Conservation (phyloP, 2,329 filamentous ascomycete genomes). For the Daldinia sp. region DNA sequence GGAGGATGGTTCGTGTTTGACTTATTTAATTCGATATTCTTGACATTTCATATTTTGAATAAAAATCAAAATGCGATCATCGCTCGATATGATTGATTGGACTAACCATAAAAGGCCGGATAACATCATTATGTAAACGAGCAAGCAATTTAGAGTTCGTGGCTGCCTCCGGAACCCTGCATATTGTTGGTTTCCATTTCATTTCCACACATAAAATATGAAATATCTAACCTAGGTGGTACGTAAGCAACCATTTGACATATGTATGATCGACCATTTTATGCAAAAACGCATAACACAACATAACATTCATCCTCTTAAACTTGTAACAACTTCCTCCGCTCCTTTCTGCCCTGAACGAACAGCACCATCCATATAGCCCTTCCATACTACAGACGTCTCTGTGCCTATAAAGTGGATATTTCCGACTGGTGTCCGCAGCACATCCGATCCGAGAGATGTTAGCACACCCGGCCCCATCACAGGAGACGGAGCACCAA, state of each 20-base stretch:
- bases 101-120: too few relatives aligned
- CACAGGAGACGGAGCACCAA: constrained; percentile 52
- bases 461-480: constrained; percentile 51
- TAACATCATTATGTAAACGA: too few relatives aligned
- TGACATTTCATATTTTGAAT: too few relatives aligned
- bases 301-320: constrained; percentile 8
- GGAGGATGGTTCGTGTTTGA: too few relatives aligned
- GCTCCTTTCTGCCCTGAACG: constrained; percentile 58
- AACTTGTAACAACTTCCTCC: constrained; percentile 50
- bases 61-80: too few relatives aligned
- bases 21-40: too few relatives aligned
- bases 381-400: constrained; percentile 60
- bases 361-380: constrained; percentile 67
- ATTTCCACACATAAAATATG: too few relatives aligned
- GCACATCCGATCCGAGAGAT: constrained; percentile 42
- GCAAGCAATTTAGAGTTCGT: too few relatives aligned
- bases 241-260: neutral
- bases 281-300: neutral
- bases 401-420: constrained; percentile 65
- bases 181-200: too few relatives aligned
- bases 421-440: constrained; percentile 50
- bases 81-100: too few relatives aligned
- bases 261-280: neutral
- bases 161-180: too few relatives aligned
- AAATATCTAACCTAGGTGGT: too few relatives aligned